A percentile compares a stretch with the other conserved stretches of the same genome.
phyloP scores from a whole-genome alignment of 148 eudicot species.

The Dianthus caryophyllus region DNA sequence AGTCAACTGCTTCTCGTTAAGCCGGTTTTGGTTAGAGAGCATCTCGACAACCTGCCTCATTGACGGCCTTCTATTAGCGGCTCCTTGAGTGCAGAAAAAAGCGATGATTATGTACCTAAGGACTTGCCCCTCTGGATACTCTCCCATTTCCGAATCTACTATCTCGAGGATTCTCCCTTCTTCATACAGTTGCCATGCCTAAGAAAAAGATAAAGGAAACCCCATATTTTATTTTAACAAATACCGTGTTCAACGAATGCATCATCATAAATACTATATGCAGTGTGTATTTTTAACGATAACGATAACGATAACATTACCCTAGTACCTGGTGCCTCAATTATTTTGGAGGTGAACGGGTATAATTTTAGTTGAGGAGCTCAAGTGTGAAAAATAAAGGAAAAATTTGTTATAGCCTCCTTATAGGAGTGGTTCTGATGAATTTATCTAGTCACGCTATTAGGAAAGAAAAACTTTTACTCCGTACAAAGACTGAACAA shows the following conservation, averaged over 20 bases:
- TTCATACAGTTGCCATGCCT: constrained; percentile 86
- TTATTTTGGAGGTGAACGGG: too few species aligned
- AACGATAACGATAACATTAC: too few species aligned
- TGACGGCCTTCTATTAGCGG: constrained; percentile 69
- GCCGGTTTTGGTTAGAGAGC: constrained; percentile 53
- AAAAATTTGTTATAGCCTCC: too few species aligned
- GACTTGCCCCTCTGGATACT: constrained; percentile 53
- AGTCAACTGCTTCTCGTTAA: constrained; percentile 63
- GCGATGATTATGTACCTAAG: constrained; percentile 70
- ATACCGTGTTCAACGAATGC: not conserved
- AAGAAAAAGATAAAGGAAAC: constrained; percentile 4
- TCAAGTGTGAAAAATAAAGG: too few species aligned
- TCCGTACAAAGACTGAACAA: constrained; percentile 65
- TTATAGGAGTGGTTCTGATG: too few species aligned
- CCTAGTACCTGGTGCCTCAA: too few species aligned
- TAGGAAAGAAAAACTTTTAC: too few species aligned
- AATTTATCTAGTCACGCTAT: too few species aligned
- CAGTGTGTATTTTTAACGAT: too few species aligned
- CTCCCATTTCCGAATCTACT: constrained; percentile 63
- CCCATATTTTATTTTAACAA: not conserved
- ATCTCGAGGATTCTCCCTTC: constrained; percentile 66
- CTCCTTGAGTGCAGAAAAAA: constrained; percentile 81
- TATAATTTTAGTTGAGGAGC: too few species aligned
- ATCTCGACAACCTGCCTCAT: constrained; percentile 87
- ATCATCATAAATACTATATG: too few species aligned